Percentiles rank a stretch among this genome's conserved stretches.
Evolutionary conservation across 257 asterid genomes (phyloP).

Genomic region (Galeopsis tetrahit): DNA sequence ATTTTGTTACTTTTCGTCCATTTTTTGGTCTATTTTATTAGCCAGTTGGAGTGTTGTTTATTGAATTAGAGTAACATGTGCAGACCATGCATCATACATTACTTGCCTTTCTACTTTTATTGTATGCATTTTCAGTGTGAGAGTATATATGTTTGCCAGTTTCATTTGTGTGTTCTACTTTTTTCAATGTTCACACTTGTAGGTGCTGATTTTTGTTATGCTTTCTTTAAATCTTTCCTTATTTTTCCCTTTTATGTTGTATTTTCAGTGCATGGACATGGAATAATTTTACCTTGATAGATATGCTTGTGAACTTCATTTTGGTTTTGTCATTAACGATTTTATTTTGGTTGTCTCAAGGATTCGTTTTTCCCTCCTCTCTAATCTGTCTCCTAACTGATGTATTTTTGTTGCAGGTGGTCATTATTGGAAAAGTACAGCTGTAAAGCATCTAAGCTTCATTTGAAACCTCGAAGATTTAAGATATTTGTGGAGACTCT

Average conservation of each 20-base stretch:
- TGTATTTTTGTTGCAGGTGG: conserved; percentile 72
- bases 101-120: neutral
- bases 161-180: neutral
- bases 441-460: conserved; percentile 99
- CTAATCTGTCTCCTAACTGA: conserved; percentile 23
- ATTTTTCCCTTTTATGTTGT: neutral
- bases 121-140: neutral
- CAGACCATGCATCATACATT: neutral
- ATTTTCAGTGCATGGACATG: neutral
- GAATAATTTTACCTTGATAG: conserved; percentile 2
- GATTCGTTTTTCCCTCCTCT: neutral
- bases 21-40: neutral
- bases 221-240: neutral
- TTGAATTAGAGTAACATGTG: neutral
- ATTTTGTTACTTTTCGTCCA: neutral
- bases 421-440: conserved; percentile 95
- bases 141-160: neutral
- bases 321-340: neutral
- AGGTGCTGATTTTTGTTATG: neutral
- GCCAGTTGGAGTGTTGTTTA: neutral
- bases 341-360: neutral
- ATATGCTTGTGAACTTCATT: conserved; percentile 4
- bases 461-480: conserved; percentile 97
- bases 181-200: neutral
- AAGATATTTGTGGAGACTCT: conserved; percentile 88